Conservation (phyloP, 2,329 filamentous ascomycete genomes). For the Penicillium sp. region DNA sequence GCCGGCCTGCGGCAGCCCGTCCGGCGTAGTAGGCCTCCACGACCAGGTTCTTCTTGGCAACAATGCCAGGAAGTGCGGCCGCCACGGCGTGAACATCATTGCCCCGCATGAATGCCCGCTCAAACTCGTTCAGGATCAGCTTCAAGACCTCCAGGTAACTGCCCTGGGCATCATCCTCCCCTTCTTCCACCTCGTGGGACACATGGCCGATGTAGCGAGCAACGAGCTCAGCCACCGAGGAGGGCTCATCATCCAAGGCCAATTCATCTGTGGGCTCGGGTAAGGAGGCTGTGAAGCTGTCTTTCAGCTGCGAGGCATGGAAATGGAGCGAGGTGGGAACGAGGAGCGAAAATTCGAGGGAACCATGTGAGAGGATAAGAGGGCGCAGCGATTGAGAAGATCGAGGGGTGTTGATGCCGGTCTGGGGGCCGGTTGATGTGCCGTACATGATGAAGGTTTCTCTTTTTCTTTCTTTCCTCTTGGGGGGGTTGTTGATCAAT, state of each 20-base stretch:
- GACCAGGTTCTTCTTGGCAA: constrained; percentile 86
- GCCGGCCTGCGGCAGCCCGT: constrained; percentile 76
- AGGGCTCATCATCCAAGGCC: constrained; percentile 98
- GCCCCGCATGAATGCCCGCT: constrained; percentile 88
- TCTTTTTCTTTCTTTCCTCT: background rate
- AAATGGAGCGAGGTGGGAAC: constrained; percentile 95
- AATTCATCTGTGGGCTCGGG: constrained; percentile 94
- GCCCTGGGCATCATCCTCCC: constrained; percentile 83
- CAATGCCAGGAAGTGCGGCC: constrained; percentile 82
- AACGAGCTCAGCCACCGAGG: constrained; percentile 87
- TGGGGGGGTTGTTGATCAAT: background rate
- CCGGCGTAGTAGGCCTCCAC: constrained; percentile 91
- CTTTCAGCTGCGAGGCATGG: constrained; percentile 91
- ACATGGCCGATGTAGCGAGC: constrained; percentile 91
- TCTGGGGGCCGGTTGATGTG: constrained; percentile 77
- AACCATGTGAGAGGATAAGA: constrained; percentile 86
- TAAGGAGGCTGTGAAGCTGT: constrained; percentile 80
- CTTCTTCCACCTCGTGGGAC: constrained; percentile 84
- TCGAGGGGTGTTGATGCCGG: constrained; percentile 93
- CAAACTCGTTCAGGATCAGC: constrained; percentile 91
- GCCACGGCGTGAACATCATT: constrained; percentile 95
- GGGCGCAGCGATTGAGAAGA: constrained; percentile 91
- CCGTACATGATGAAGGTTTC: constrained; percentile 72
- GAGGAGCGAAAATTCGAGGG: constrained; percentile 93
- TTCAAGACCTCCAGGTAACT: constrained; percentile 92